Conservation (phyloP, 2,329 filamentous ascomycete species). For the Graphiopsis chlorocephala region DNA sequence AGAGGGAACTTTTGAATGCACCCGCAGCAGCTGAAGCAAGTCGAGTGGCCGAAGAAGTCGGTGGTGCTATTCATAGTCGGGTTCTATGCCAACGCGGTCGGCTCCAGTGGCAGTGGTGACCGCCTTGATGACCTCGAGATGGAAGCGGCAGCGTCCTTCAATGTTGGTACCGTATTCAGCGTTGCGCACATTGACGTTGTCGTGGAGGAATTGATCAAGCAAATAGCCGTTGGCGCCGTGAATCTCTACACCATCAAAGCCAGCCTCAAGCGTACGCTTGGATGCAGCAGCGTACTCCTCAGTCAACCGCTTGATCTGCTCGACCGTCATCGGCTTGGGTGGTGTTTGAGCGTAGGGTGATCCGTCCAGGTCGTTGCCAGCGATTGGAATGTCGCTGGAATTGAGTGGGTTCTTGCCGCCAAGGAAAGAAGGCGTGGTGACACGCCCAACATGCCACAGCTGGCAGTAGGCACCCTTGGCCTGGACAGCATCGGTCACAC, state of each 20-base stretch:
- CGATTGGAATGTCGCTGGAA: conserved; percentile 34
- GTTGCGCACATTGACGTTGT: conserved; percentile 52
- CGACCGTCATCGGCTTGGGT: conserved; percentile 36
- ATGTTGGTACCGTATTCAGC: conserved; percentile 45
- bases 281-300: conserved; percentile 40
- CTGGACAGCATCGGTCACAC: conserved; percentile 62
- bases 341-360: conserved; percentile 36
- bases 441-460: conserved; percentile 59
- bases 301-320: conserved; percentile 36
- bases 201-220: conserved; percentile 62
- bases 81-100: conserved; percentile 46
- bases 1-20: conserved; percentile 23
- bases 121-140: conserved; percentile 51
- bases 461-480: conserved; percentile 59
- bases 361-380: conserved; percentile 27
- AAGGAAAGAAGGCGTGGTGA: conserved; percentile 24
- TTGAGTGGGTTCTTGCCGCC: conserved; percentile 25
- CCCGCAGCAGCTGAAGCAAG: conserved; percentile 22
- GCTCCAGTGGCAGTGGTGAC: conserved; percentile 48
- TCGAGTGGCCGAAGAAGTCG: conserved; percentile 12
- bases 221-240: conserved; percentile 51
- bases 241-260: conserved; percentile 59
- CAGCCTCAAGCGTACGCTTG: conserved; percentile 44
- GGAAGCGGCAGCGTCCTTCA: conserved; percentile 49
- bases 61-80: conserved; percentile 9